Base-by-base conservation (phyloP, 768 basidiomycete species). In the Hygrocybe coccinea region DNA sequence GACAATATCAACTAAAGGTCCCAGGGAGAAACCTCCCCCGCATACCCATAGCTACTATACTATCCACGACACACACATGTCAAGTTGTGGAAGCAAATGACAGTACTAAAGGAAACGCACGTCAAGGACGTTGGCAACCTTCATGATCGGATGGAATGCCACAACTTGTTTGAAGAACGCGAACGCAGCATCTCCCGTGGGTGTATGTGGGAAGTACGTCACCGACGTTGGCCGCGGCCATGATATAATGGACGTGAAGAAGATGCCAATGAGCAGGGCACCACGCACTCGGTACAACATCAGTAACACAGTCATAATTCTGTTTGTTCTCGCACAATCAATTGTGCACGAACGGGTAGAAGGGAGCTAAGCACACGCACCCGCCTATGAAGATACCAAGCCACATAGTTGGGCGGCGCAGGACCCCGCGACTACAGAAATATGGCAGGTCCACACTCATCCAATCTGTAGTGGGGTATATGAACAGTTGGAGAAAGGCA, bases 211-310 rank as follows among this genome's bases (percentile, higher is more conserved):
- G 75, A 94, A 94, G 63, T 79, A 85, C 11, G 91, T 92, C 63
- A 94, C 85, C 7, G 82, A 34, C 0, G 91, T 91, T 0, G 81
- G 77, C n/a, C 91, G 83, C 0, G 90, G 89, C 91, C 91, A 94
- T 0, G 88, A 91, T 62, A 91, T 83, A 69, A 92, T 79, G 21
- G 89, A 83, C n/a, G 86, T 87, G 56, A 92, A 70, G 74, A 91
- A 77, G 63, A 94, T 91, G 45, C 91, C 91, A 56, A 86, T 84
- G 46, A 87, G 82, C 67, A 90, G 87, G 9, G 89, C 86, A 33
- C 89, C 91, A 56, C 85, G 86, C 64, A 94, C 75, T 51, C 89
- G 86, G 71, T 90, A 94, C 62, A 92, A 77, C 84, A 94, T 86
- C 56, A 94, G 69, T 51, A 91, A 72, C 3, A 88, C 76, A 2